These are phyloP conservation scores for Metschnikowia borealis DNA, from an alignment of 805 yeast genomes.

Conservation along the genomic window DNA sequence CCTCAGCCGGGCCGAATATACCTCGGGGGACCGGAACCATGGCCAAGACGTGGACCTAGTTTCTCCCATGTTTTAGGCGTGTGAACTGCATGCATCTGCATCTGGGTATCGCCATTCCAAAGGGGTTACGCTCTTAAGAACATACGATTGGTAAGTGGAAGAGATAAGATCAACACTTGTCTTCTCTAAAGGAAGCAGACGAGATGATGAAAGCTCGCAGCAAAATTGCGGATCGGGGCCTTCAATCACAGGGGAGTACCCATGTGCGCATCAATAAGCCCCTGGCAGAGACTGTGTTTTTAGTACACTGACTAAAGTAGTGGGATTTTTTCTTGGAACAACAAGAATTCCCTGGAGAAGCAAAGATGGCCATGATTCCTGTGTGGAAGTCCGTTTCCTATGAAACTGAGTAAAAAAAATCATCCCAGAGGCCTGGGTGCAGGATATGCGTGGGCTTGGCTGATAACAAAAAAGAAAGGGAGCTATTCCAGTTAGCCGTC, in stretches of 20 bases:
- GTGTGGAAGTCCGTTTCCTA: too few relatives aligned
- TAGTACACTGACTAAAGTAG: too few relatives aligned
- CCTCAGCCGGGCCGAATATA: not conserved
- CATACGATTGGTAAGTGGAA: not conserved
- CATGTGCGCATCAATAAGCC: not conserved
- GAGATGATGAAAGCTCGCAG: not conserved
- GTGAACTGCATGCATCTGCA: not conserved
- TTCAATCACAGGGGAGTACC: not conserved
- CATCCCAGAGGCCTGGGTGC: not conserved
- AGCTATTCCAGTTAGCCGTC: not conserved
- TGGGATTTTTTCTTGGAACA: too few relatives aligned
- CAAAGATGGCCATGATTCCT: too few relatives aligned
- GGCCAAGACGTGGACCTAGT: not conserved
- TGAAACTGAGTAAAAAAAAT: not conserved
- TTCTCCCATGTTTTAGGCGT: not conserved
- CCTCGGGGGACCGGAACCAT: not conserved
- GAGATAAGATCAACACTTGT: not conserved
- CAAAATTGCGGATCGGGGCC: not conserved
- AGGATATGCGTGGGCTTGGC: conserved; percentile 1
- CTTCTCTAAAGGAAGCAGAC: too few relatives aligned
- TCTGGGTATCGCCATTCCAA: not conserved
- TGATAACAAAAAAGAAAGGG: conserved; percentile 1
- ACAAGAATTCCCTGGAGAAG: too few relatives aligned
- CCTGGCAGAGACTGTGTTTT: too few relatives aligned
- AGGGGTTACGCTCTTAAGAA: not conserved